Base-by-base conservation (phyloP, 805 yeast species). In the Hanseniaspora meyeri region DNA sequence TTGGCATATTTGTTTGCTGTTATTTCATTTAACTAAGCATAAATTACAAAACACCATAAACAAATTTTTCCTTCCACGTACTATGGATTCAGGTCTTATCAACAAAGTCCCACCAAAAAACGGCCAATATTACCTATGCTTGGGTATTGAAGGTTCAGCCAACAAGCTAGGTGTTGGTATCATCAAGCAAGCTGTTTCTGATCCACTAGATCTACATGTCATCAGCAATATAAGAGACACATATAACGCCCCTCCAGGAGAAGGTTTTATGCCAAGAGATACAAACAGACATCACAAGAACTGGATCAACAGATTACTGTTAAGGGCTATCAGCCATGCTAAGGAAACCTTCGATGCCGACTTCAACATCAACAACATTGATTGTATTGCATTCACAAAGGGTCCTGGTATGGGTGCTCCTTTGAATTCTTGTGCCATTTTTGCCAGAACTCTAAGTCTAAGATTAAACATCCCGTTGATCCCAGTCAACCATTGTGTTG, bases 351-450 rank as follows among this genome's bases (percentile, higher is more conserved):
- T 72, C 12, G 68, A 68, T 2, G 38, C 60, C 0, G 32, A 31
- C 2, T 51, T 51, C 20, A 24, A 43, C 10, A 73, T 76, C 6
- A 59, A 62, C 9, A 85, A 85, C 48, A 64, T 84, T 6, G 90
- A 85, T 68, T 83, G 86, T 51, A 85, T 93, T 50, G 88, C 96
- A 68, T 93, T 93, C 68, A 93, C 98, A 1, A 95, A 86, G 69
- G 98, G 98, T 5, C 99, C 98, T 0, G 99, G 99, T 0, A 93
- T 93, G 97, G 99, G 99, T 2, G 97, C 97, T 0, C 99, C 99
- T 0, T 72, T 93, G 54, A 95, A 93, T 63, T 81, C 91, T 57
- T 96, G 89, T 42, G 97, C 85, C 2, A 76, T 93, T 50, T 95
- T 95, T 0, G 97, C 98, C 1, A 74, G 99, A 65, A 82, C 96